Evolutionary conservation across 2,329 filamentous ascomycete species (phyloP), one percentile per base, ranked within the genome.

Genomic region (Pseudocercospora fijiensis): DNA sequence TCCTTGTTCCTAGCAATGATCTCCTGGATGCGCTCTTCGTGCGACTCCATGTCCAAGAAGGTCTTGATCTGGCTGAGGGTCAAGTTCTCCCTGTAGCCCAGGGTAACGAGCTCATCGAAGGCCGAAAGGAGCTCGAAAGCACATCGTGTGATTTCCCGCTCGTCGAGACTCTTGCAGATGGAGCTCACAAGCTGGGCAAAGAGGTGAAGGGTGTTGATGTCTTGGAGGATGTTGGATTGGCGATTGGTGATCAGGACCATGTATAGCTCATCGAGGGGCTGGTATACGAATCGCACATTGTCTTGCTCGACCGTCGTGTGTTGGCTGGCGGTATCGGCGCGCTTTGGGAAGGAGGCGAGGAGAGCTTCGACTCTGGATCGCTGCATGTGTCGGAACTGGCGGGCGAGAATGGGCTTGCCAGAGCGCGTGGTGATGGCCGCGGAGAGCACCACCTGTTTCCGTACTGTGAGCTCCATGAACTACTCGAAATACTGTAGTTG

Each of bases 201-300:
- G 20, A 99, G 86, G 78, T 99, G 96, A 65, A 99, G 86, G 64
- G 95, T 96, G 81, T 98, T 95, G 78, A 99, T 99, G 79, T 99
- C 95, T 81, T 99, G 95, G 58, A 99, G 86, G 72, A 99, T 99
- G 81, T 99, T 99, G 79, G 94, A 98, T 83, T 98, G 95, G 74
- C 92, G 90, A 84, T 99, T 99, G 78, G 96, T 99, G 80, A 99
- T 98, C 75, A 99, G 88, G 70, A 99, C 94, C 87, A 99, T 98
- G 86, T 99, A 99, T 69, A 99, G 88, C 83, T 99, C 96, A 81
- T 99, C 96, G 69, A 99, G 86, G 65, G 95, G 96, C 79, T 99
- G 95, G 84, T 99, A 99, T 64, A 99, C 95, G 77, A 97, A 99
- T 82, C 95, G 94, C 75, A 99, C 95, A 82, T 96, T 98, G 83